phyloP scores from a whole-genome alignment of 371 early-diverging fungal genomes.

The Mortierella sp. region DNA sequence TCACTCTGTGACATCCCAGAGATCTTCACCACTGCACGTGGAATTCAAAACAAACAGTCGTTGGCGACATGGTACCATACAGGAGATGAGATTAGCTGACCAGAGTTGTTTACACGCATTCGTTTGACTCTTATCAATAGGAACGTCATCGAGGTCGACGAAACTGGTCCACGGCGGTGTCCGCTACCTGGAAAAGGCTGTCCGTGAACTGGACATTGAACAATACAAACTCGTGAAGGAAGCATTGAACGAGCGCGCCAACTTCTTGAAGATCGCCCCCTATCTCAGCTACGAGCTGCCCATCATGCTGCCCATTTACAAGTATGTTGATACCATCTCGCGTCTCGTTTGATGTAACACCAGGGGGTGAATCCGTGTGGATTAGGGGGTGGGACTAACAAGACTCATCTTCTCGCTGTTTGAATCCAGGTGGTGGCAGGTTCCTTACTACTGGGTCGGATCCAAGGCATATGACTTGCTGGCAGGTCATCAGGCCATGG shows the following conservation, averaged over 20 bases:
- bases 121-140: conserved; percentile 47
- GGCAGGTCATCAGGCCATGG: conserved; percentile 91
- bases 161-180: conserved; percentile 99
- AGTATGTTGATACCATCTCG: conserved; percentile 59
- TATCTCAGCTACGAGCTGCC: conserved; percentile 95
- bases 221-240: conserved; percentile 98
- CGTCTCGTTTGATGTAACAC: background rate
- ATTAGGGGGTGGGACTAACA: too few relatives aligned
- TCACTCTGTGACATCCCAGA: too few relatives aligned
- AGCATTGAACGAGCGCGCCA: conserved; percentile 96
- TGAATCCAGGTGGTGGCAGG: conserved; percentile 82
- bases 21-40: too few relatives aligned
- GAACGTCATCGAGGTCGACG: conserved; percentile 96
- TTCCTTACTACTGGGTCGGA: conserved; percentile 98
- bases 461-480: conserved; percentile 96
- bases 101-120: conserved; percentile 1
- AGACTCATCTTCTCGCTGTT: background rate
- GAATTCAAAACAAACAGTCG: too few relatives aligned
- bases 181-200: conserved; percentile 98
- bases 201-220: conserved; percentile 93
- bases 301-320: conserved; percentile 96
- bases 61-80: too few relatives aligned
- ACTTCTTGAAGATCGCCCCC: conserved; percentile 96
- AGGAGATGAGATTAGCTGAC: conserved; percentile 23
- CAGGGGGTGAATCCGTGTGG: background rate